A percentile compares a stretch with the other conserved stretches of the same genome.
Conservation (phyloP, 257 asterid genomes). For the Solanum gandarillasii region DNA sequence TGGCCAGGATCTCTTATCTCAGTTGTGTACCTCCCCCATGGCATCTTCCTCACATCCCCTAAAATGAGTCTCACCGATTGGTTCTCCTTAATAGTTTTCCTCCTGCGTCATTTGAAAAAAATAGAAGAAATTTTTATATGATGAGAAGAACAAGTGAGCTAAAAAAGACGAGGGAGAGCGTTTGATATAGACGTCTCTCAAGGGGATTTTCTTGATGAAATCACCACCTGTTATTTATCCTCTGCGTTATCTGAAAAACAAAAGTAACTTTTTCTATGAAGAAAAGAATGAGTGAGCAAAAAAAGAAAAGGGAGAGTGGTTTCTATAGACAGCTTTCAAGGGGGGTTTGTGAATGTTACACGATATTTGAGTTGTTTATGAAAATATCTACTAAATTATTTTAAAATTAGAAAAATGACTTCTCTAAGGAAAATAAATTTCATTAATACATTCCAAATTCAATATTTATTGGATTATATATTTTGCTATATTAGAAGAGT, state of each 20-base stretch:
- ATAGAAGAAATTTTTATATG: neutral
- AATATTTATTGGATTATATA: neutral
- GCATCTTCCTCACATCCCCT: neutral
- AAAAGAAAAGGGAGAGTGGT: neutral
- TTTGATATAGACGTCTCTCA: neutral
- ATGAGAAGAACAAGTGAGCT: neutral
- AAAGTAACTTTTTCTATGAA: neutral
- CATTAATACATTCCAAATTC: neutral
- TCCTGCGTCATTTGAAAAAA: neutral
- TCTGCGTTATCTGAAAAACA: too few relatives aligned
- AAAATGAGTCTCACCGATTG: neutral
- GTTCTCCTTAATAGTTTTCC: neutral
- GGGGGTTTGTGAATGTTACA: neutral
- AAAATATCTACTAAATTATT: neutral
- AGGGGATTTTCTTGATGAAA: too few relatives aligned
- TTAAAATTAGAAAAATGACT: neutral
- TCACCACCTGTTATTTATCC: neutral
- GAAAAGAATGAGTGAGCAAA: neutral
- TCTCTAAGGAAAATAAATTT: neutral
- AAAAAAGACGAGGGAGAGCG: neutral
- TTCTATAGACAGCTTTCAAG: neutral
- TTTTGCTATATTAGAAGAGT: too few relatives aligned
- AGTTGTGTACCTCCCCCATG: neutral
- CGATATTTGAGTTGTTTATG: neutral
- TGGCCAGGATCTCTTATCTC: slow-evolving; percentile 3